Evolutionary conservation across 805 yeast genomes (phyloP).

Genomic region (Starmera caribaea): DNA sequence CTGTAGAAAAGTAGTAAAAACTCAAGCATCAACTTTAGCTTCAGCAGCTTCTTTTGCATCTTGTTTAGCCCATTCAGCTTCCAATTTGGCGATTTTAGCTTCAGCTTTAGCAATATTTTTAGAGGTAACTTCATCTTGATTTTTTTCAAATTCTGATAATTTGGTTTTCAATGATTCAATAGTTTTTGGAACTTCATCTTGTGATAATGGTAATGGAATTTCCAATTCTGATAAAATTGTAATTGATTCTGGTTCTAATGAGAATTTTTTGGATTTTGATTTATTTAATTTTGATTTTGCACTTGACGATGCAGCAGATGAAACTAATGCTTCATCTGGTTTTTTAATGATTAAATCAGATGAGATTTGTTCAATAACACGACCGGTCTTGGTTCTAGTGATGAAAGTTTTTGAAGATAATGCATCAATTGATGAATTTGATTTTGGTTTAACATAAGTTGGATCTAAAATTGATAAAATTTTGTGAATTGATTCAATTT

Average conservation of each 20-base stretch:
- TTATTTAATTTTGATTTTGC: slow-evolving; percentile 44
- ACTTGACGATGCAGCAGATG: slow-evolving; percentile 38
- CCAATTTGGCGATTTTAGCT: slow-evolving; percentile 63
- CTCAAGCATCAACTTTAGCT: not conserved
- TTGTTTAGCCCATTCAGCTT: slow-evolving; percentile 38
- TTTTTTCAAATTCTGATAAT: slow-evolving; percentile 52
- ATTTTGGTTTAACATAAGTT: slow-evolving; percentile 50
- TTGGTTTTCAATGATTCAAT: slow-evolving; percentile 63
- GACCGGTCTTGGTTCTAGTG: slow-evolving; percentile 19
- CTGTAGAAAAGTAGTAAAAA: too few species aligned
- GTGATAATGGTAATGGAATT: slow-evolving; percentile 67
- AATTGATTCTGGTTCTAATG: slow-evolving; percentile 73
- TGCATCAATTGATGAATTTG: slow-evolving; percentile 18
- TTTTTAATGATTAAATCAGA: slow-evolving; percentile 58
- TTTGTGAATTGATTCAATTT: slow-evolving; percentile 67
- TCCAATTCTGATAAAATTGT: slow-evolving; percentile 68
- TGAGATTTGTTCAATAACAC: slow-evolving; percentile 53
- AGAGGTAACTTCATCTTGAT: slow-evolving; percentile 76
- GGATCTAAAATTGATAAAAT: slow-evolving; percentile 74
- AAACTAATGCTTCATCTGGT: slow-evolving; percentile 48
- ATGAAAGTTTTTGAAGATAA: slow-evolving; percentile 21
- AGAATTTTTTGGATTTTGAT: slow-evolving; percentile 42
- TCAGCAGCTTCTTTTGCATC: slow-evolving; percentile 28
- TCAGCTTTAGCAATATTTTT: slow-evolving; percentile 68
- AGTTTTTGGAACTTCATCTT: slow-evolving; percentile 60